Base-by-base conservation (phyloP, 495 filamentous ascomycete species). In the Aeminium ludgeri region DNA sequence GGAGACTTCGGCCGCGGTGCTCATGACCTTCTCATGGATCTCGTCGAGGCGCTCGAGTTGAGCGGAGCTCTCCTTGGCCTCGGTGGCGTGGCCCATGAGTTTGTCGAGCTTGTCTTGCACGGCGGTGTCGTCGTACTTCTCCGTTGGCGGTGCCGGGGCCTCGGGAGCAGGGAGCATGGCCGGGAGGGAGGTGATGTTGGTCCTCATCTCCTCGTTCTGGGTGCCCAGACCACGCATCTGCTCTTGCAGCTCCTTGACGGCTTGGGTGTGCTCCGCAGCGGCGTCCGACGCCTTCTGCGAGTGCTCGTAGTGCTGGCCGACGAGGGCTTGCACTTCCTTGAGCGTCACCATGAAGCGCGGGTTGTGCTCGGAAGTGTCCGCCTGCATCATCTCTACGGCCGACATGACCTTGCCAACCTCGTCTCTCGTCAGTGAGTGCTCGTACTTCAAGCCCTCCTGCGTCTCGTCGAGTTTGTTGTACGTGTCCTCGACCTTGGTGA, bases 51-150 rank as follows among this genome's bases (percentile, higher is more conserved):
- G 80, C 45, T 79, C 77, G 3, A 81, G 61, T 36, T 79, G 74
- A 3, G 67, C 59, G 42, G 73, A 68, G 2, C 70, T 63, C 12
- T 73, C 65, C 34, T 53, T 57, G 1, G 69, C 56, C 39, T 68
- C 65, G 7, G 56, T 44, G n/a, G 67, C 65, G 47, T 72, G 65
- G 16, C 72, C 71, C 19, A 94, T 65, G 6, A 97, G 66, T 47
- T 70, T 74, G 57, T 97, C 78, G n/a, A 97, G 69, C 61, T 94
- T 95, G 39, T 76, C 72, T 27, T 85, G 80, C 2, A 93, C 68
- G 30, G 61, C 65, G 3, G 62, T 69, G 55, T 91, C 79, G 56
- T 85, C 78, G 34, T 80, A 83, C 41, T 62, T 65, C 44, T 69
- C 65, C 0, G 59, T 44, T 1, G 49, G 37, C 10, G 31, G 34